Percentiles rank a stretch among this genome's conserved stretches.
Evolutionary conservation across 208 protist genomes (phyloP).

Genomic region (Leishmania gerbilli): DNA sequence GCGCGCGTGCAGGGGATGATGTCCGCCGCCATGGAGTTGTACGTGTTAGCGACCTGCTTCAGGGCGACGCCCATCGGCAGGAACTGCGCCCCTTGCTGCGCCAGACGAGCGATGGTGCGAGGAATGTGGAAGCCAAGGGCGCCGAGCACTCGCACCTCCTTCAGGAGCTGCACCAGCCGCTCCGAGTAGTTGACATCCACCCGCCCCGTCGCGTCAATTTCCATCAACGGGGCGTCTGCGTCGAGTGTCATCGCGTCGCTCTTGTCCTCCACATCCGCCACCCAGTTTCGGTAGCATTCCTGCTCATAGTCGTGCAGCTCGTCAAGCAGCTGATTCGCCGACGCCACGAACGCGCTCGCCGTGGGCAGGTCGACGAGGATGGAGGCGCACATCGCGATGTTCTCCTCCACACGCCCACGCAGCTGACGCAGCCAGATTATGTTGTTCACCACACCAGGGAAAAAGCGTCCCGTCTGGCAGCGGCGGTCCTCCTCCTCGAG

Average conservation of each 20-base stretch:
- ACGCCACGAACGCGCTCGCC: conserved; percentile 57
- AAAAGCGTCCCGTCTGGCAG: conserved; percentile 89
- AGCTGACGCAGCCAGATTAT: conserved; percentile 92
- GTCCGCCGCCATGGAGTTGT: conserved; percentile 91
- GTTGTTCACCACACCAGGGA: conserved; percentile 92
- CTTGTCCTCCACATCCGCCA: conserved; percentile 72
- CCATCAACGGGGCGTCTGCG: conserved; percentile 83
- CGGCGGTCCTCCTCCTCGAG: conserved; percentile 86
- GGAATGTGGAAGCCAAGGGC: conserved; percentile 81
- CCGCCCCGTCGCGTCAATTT: conserved; percentile 74
- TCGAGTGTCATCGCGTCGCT: conserved; percentile 73
- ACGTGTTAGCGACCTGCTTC: conserved; percentile 93
- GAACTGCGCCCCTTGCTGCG: conserved; percentile 82
- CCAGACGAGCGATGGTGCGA: conserved; percentile 51
- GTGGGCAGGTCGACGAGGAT: conserved; percentile 82
- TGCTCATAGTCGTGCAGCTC: conserved; percentile 89
- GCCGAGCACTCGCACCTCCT: conserved; percentile 87
- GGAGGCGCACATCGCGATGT: conserved; percentile 73
- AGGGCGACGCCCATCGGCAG: conserved; percentile 85
- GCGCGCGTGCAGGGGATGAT: conserved; percentile 91
- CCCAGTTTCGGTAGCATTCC: conserved; percentile 86
- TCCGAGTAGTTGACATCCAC: conserved; percentile 92
- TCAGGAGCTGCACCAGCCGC: conserved; percentile 87
- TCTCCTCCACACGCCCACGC: conserved; percentile 71
- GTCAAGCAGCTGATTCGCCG: conserved; percentile 62